Evolutionary conservation across 768 basidiomycete genomes (phyloP).

Genomic region (Gloeophyllum trabeum): DNA sequence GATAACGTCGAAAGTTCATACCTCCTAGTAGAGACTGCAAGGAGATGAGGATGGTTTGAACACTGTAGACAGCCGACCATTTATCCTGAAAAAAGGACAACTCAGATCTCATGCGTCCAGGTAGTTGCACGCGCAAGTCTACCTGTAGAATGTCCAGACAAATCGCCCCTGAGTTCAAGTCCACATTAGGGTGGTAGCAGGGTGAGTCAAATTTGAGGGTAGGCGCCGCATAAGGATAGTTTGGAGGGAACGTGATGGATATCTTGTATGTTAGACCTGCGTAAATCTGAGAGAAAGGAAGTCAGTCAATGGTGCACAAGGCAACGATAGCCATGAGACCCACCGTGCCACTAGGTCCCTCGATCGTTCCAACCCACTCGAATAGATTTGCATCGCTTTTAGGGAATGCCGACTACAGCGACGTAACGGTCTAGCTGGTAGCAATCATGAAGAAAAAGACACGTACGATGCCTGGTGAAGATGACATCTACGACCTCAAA

Average conservation of each 20-base stretch:
- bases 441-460: too few species aligned
- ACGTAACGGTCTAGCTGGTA: too few species aligned
- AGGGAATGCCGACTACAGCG: slow-evolving; percentile 82
- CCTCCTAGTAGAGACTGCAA: slow-evolving; percentile 84
- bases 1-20: slow-evolving; percentile 19
- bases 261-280: slow-evolving; percentile 74
- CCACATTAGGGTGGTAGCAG: slow-evolving; percentile 89
- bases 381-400: slow-evolving; percentile 80
- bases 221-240: slow-evolving; percentile 83
- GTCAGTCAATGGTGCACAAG: not conserved
- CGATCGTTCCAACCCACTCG: slow-evolving; percentile 86
- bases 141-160: slow-evolving; percentile 87
- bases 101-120: not conserved
- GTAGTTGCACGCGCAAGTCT: slow-evolving; percentile 3
- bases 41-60: slow-evolving; percentile 81
- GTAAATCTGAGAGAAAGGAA: slow-evolving; percentile 42
- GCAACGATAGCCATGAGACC: slow-evolving; percentile 15
- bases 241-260: slow-evolving; percentile 73
- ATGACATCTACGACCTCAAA: slow-evolving; percentile 54
- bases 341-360: slow-evolving; percentile 70
- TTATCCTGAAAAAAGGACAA: slow-evolving; percentile 48
- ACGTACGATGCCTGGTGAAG: slow-evolving; percentile 79
- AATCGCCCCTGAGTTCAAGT: slow-evolving; percentile 64
- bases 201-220: slow-evolving; percentile 81
- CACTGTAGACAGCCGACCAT: slow-evolving; percentile 90